Base-by-base conservation (phyloP, 768 basidiomycete species). In the Dioszegia crocea region DNA sequence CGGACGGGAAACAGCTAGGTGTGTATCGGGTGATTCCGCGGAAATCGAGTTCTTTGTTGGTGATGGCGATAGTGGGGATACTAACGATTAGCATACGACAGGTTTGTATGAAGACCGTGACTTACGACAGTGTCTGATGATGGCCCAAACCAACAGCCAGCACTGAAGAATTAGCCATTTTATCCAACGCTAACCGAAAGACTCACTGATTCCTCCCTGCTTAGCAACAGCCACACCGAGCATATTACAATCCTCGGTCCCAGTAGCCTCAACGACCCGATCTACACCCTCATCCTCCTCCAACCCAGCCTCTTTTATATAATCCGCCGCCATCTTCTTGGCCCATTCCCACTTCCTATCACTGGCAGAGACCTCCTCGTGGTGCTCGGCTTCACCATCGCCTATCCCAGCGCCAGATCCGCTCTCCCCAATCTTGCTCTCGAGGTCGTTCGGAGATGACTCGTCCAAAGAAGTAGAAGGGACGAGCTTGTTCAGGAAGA, bases 41-140 rank as follows among this genome's bases (percentile, higher is more conserved):
- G 29, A 73, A 57, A 45, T 73, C 68, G 58, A 73, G 59, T 48
- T 73, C 71, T 56, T 73, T 73, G 64, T 73, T 73, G 29, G 71
- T 70, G 11, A 73, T 67, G 23, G 71, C 71, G 21, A 73, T 36
- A 24, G 57, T 70, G 2, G 71, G 71, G 59, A 68, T 68, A 6
- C 36, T 40, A 31, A 24, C n/a, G n/a, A n/a, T n/a, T n/a, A n/a
- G n/a, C n/a, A n/a, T n/a, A n/a, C n/a, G n/a, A n/a, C n/a, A n/a
- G n/a, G n/a, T n/a, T n/a, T n/a, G n/a, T n/a, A n/a, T n/a, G n/a
- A n/a, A n/a, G n/a, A n/a, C n/a, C n/a, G n/a, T n/a, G 2, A 53
- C 51, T 53, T 19, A 53, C 39, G 44, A 39, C 36, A 65, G 63
- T 17, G 71, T 73, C 44, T 70, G 68, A 41, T 63, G 62, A 56